phyloP scores from a whole-genome alignment of 129 eudicot species.

The Arctium lappa region DNA sequence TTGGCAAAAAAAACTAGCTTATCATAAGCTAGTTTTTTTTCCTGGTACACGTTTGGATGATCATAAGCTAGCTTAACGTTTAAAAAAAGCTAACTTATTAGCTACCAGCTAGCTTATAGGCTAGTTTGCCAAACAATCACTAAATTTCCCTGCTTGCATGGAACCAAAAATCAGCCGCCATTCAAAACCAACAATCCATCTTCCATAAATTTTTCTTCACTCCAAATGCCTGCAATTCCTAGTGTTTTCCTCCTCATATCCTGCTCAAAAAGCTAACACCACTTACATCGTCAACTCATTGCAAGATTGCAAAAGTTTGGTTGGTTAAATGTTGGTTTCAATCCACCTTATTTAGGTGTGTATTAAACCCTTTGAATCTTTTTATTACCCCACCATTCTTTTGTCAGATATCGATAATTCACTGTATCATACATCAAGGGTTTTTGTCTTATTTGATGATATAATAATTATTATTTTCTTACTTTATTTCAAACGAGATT shows the following conservation, averaged over 20 bases:
- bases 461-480: background rate
- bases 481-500: slow-evolving; percentile 2
- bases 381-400: background rate
- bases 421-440: slow-evolving; percentile 18
- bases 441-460: slow-evolving; percentile 26
- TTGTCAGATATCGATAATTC: slow-evolving; percentile 9
- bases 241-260: background rate
- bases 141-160: slow-evolving; percentile 10
- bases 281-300: background rate
- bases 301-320: slow-evolving; percentile 1
- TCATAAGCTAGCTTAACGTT: no score
- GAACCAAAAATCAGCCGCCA: slow-evolving; percentile 11
- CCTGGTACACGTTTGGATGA: no score
- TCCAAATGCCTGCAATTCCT: slow-evolving; percentile 8
- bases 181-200: background rate
- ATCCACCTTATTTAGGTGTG: slow-evolving; percentile 15
- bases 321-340: slow-evolving; percentile 24
- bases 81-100: no score
- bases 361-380: background rate
- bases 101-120: no score
- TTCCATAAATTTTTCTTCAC: background rate
- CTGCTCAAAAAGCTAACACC: background rate
- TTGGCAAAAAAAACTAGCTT: no score
- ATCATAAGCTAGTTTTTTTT: no score
- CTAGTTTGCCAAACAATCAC: no score